Conservation (phyloP, 2,329 filamentous ascomycete species). For the Ilyonectria robusta region DNA sequence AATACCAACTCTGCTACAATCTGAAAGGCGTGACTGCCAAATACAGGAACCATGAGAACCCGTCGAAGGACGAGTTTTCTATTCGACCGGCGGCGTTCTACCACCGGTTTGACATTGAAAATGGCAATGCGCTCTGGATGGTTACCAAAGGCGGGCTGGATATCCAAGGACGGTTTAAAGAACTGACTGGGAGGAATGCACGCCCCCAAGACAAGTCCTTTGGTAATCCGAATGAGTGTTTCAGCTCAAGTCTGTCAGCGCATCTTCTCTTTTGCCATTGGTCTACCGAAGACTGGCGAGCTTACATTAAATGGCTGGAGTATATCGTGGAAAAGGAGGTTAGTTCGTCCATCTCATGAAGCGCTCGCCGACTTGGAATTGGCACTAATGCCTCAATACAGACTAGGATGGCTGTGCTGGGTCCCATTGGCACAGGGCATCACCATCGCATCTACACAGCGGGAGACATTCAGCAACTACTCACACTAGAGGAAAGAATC, state of each 20-base stretch:
- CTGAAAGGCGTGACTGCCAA: slow-evolving; percentile 18
- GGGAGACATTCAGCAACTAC: neutral
- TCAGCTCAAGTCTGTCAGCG: slow-evolving; percentile 16
- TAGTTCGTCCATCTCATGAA: neutral
- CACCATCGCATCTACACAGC: slow-evolving; percentile 6
- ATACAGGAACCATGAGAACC: neutral
- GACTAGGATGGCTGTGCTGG: slow-evolving; percentile 9
- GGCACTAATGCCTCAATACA: neutral
- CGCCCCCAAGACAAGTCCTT: slow-evolving; percentile 20
- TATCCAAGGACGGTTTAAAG: slow-evolving; percentile 12
- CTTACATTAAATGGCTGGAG: slow-evolving; percentile 13
- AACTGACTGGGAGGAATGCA: slow-evolving; percentile 12
- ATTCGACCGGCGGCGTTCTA: slow-evolving; percentile 17
- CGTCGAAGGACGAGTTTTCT: neutral
- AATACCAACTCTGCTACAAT: slow-evolving; percentile 25
- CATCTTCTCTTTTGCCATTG: slow-evolving; percentile 22
- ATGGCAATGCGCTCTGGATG: slow-evolving; percentile 23
- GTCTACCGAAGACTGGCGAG: slow-evolving; percentile 20
- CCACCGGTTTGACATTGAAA: slow-evolving; percentile 17
- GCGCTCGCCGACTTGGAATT: neutral
- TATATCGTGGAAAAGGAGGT: slow-evolving; percentile 6
- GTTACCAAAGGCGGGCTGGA: slow-evolving; percentile 14
- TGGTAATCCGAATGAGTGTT: slow-evolving; percentile 3
- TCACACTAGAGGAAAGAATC: slow-evolving; percentile 1
- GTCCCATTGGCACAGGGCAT: neutral